Conservation (phyloP, 1,139 yeast genomes). For the Candida pseudoviswanathii region DNA sequence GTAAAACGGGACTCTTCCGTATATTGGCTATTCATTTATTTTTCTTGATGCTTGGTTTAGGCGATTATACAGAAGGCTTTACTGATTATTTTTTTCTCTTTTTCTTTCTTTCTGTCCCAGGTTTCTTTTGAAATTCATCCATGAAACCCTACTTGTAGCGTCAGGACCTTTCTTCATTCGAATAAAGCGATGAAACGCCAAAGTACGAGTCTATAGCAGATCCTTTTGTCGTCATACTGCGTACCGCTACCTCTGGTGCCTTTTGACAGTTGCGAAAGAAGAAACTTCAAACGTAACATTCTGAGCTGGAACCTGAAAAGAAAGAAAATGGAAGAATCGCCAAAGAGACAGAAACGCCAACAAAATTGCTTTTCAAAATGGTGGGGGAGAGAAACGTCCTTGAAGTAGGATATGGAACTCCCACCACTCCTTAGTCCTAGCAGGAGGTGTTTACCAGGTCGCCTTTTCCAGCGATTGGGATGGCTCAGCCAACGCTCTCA, state of each 20-base stretch:
- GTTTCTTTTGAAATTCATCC: background rate
- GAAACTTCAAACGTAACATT: conserved; percentile 1
- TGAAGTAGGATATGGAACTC: background rate
- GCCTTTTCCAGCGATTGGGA: background rate
- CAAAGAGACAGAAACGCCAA: background rate
- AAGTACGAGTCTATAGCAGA: conserved; percentile 1
- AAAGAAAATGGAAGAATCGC: background rate
- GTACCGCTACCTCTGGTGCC: background rate
- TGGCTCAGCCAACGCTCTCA: background rate
- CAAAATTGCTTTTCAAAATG: background rate
- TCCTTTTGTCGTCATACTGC: conserved; percentile 1
- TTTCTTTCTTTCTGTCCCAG: background rate
- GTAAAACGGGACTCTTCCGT: too few relatives aligned
- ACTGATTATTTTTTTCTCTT: background rate
- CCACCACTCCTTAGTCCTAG: background rate
- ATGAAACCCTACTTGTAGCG: background rate
- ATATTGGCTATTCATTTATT: too few relatives aligned
- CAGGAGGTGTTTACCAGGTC: background rate
- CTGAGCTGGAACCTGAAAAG: background rate
- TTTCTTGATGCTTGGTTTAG: background rate
- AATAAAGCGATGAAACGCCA: background rate
- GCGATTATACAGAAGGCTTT: background rate
- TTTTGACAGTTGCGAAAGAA: background rate
- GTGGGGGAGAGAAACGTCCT: background rate
- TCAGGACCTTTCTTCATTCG: background rate